Conservation (phyloP, 208 protist species). For the Crithidia sp. region DNA sequence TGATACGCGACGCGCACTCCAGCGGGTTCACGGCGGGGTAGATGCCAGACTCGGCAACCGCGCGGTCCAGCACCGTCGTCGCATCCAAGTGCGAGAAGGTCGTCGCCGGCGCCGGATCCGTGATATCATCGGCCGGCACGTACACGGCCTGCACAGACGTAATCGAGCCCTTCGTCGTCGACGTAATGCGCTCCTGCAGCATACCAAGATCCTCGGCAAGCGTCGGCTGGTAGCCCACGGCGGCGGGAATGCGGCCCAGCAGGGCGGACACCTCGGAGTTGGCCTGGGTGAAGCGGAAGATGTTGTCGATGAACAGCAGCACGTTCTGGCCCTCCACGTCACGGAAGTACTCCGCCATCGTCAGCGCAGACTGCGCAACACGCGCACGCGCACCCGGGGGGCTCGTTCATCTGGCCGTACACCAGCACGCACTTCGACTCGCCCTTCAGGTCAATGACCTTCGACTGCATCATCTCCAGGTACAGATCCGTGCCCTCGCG, state of each 20-base stretch:
- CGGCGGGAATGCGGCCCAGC: slow-evolving; percentile 98
- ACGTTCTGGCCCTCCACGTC: slow-evolving; percentile 98
- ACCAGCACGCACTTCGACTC: slow-evolving; percentile 98
- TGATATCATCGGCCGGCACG: slow-evolving; percentile 99
- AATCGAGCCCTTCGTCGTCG: slow-evolving; percentile 97
- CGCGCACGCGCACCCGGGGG: slow-evolving; percentile 98
- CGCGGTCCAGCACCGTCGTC: slow-evolving; percentile 97
- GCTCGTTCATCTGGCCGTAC: slow-evolving; percentile 99
- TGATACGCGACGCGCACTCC: slow-evolving; percentile 97
- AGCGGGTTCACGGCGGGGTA: slow-evolving; percentile 99
- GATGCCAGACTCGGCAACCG: slow-evolving; percentile 97
- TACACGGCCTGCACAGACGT: slow-evolving; percentile 98
- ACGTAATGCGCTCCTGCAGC: slow-evolving; percentile 98
- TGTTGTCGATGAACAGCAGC: slow-evolving; percentile 99
- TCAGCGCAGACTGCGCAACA: slow-evolving; percentile 97
- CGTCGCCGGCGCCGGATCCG: slow-evolving; percentile 98
- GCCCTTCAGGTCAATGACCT: slow-evolving; percentile 93
- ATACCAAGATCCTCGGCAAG: slow-evolving; percentile 98
- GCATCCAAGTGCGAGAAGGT: slow-evolving; percentile 99
- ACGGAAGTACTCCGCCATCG: slow-evolving; percentile 99
- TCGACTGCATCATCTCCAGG: slow-evolving; percentile 98
- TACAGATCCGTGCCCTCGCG: slow-evolving; percentile 99
- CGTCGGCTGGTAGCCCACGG: slow-evolving; percentile 99
- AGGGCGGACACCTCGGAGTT: slow-evolving; percentile 98
- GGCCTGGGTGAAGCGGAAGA: slow-evolving; percentile 99